These are phyloP conservation scores for Candida sonorensis DNA, from an alignment of 805 yeast genomes.

Conservation along the genomic window DNA sequence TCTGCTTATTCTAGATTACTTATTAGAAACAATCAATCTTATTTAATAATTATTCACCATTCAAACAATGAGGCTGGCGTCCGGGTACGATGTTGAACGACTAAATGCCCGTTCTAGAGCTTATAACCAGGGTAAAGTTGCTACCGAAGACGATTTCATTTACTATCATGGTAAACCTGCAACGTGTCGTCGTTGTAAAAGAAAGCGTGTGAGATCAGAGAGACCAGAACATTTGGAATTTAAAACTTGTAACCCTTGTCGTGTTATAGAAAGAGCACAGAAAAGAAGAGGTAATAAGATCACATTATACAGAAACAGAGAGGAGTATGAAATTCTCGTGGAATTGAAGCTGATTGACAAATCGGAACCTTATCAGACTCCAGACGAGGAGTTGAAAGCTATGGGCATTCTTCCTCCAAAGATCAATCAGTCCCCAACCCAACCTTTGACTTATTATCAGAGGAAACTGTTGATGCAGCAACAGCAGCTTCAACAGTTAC, in stretches of 20 bases:
- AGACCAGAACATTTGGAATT: constrained; percentile 50
- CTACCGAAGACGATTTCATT: constrained; percentile 11
- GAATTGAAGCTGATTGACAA: constrained; percentile 10
- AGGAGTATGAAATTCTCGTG: constrained; percentile 11
- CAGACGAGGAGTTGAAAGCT: constrained; percentile 3
- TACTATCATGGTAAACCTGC: constrained; percentile 29
- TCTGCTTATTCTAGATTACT: too few relatives aligned
- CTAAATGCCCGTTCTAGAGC: constrained; percentile 12
- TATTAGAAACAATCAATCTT: too few relatives aligned
- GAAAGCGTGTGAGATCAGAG: constrained; percentile 49
- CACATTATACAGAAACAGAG: constrained; percentile 12
- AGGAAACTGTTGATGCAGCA: too few relatives aligned
- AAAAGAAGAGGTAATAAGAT: constrained; percentile 24
- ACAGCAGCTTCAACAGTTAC: too few relatives aligned
- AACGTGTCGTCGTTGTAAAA: constrained; percentile 50
- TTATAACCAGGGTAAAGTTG: constrained; percentile 7
- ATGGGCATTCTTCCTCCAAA: too few relatives aligned
- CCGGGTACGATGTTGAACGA: constrained; percentile 13
- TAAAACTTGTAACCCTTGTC: constrained; percentile 52
- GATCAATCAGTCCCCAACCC: too few relatives aligned
- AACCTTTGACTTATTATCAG: too few relatives aligned
- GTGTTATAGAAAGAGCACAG: constrained; percentile 44
- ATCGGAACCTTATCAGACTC: constrained; percentile 4
- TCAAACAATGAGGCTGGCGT: constrained; percentile 10
- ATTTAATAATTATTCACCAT: not conserved